These are phyloP conservation scores for Tetracladium setigerum DNA, from an alignment of 495 filamentous ascomycete species.

Conservation along the genomic window DNA sequence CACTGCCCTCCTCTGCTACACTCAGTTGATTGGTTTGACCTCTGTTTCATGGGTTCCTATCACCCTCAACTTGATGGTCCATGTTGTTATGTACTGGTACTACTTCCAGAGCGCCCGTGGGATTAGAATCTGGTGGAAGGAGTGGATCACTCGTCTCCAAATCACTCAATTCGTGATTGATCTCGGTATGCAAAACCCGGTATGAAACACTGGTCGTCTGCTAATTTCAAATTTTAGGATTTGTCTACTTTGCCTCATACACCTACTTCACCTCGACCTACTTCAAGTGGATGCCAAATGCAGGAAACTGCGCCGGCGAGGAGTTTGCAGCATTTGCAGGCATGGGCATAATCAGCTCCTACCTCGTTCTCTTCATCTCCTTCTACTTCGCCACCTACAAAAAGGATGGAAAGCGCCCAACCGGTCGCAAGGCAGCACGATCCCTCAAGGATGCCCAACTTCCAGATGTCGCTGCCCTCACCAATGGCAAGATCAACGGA, in stretches of 20 bases:
- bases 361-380: constrained; percentile 95
- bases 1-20: constrained; percentile 79
- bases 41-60: constrained; percentile 74
- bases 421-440: constrained; percentile 47
- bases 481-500: constrained; percentile 22
- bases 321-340: constrained; percentile 95
- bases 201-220: not conserved
- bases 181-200: constrained; percentile 46
- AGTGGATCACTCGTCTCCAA: constrained; percentile 82
- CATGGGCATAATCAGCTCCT: constrained; percentile 83
- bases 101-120: constrained; percentile 83
- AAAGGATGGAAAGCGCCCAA: constrained; percentile 63
- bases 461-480: constrained; percentile 24
- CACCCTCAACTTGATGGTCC: constrained; percentile 68
- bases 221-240: constrained; percentile 42
- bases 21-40: constrained; percentile 72
- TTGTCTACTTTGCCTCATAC: constrained; percentile 94
- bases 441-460: constrained; percentile 30
- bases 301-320: constrained; percentile 85
- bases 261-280: constrained; percentile 92
- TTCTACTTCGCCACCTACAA: constrained; percentile 98
- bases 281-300: constrained; percentile 76
- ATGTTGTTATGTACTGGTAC: constrained; percentile 71
- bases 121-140: constrained; percentile 83
- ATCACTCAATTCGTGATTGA: constrained; percentile 79